Evolutionary conservation across 768 basidiomycete genomes (phyloP).

Genomic region (Lentinula boryana): DNA sequence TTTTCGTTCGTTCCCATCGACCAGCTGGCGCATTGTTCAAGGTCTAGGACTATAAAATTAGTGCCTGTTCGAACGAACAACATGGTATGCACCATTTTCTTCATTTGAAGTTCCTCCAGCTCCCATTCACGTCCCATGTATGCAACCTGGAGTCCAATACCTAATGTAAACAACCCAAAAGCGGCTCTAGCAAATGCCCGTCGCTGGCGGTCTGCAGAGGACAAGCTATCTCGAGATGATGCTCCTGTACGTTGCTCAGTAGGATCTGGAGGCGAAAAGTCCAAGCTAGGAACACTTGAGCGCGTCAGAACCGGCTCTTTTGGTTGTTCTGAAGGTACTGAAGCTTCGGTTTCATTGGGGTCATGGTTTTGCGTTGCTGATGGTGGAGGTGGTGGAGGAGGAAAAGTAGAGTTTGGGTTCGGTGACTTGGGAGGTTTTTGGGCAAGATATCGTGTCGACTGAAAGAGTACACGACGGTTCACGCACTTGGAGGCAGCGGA

Average conservation of each 20-base stretch:
- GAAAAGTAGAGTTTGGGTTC: not conserved
- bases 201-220: constrained; percentile 71
- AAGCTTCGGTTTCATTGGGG: not conserved
- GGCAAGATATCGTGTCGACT: constrained; percentile 30
- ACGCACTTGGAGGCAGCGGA: constrained; percentile 27
- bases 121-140: constrained; percentile 81
- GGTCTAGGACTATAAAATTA: constrained; percentile 28
- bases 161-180: constrained; percentile 48
- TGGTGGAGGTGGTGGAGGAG: constrained; percentile 13
- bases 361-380: constrained; percentile 9
- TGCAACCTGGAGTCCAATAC: constrained; percentile 47
- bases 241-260: constrained; percentile 60
- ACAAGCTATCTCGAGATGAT: constrained; percentile 73
- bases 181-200: constrained; percentile 49
- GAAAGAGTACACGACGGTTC: constrained; percentile 24
- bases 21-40: constrained; percentile 54
- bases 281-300: constrained; percentile 44
- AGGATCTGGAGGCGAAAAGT: constrained; percentile 54
- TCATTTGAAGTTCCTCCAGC: constrained; percentile 57
- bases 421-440: constrained; percentile 14
- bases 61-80: too few relatives aligned
- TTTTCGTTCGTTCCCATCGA: constrained; percentile 58
- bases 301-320: not conserved
- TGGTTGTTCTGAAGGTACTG: constrained; percentile 1
- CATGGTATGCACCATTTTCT: constrained; percentile 47